Percentiles rank a stretch among this genome's conserved stretches.
phyloP scores from a whole-genome alignment of 352 stramenopile species.

The Globisporangium nagaii region DNA sequence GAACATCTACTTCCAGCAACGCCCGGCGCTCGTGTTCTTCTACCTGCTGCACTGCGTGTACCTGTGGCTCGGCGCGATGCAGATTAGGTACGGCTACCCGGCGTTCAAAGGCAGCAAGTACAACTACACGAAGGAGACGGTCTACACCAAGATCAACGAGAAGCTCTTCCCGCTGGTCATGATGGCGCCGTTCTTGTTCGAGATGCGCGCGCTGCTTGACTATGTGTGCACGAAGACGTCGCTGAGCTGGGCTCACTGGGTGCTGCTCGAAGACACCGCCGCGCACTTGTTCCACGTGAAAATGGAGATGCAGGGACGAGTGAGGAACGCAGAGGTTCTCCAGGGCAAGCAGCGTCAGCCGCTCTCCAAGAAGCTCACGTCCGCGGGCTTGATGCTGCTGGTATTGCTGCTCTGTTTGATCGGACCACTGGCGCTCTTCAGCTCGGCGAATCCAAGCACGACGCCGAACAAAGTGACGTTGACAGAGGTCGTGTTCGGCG shows the following conservation, averaged over 20 bases:
- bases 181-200: conserved; percentile 81
- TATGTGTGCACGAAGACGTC: conserved; percentile 86
- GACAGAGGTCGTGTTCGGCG: conserved; percentile 58
- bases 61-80: conserved; percentile 67
- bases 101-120: conserved; percentile 79
- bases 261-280: conserved; percentile 78
- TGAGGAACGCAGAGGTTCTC: conserved; percentile 57
- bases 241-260: conserved; percentile 73
- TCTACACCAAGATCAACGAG: conserved; percentile 47
- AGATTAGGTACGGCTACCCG: conserved; percentile 85
- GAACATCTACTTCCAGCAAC: conserved; percentile 78
- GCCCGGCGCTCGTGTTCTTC: conserved; percentile 60
- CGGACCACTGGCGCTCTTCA: conserved; percentile 76
- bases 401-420: conserved; percentile 75
- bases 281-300: conserved; percentile 79
- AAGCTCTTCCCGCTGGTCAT: conserved; percentile 72
- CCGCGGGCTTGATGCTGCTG: conserved; percentile 73
- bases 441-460: conserved; percentile 83
- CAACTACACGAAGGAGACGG: conserved; percentile 54
- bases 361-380: conserved; percentile 52
- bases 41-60: conserved; percentile 80
- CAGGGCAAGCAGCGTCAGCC: conserved; percentile 80
- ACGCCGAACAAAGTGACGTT: conserved; percentile 60
- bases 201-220: conserved; percentile 81
- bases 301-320: conserved; percentile 68